These are phyloP conservation scores for Arachis hypogaea DNA, from an alignment of 306 rosid genomes.

Conservation along the genomic window DNA sequence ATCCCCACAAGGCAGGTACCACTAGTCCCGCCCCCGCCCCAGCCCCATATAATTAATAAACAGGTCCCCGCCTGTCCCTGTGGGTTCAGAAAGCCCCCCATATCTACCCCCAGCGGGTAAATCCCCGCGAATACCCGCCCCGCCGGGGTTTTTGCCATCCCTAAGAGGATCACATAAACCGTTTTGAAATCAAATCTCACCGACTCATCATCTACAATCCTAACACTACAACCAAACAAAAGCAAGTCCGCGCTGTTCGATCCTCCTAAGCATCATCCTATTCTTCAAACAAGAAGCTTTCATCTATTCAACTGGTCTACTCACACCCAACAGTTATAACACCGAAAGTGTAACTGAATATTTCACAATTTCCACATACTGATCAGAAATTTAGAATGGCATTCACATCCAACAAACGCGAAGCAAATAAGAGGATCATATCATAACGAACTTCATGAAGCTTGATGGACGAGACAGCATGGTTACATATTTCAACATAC, in stretches of 20 bases:
- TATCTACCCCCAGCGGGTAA: too few species aligned
- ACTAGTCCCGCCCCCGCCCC: too few species aligned
- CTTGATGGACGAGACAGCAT: constrained; percentile 11
- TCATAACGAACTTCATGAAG: constrained; percentile 8
- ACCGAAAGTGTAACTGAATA: background rate
- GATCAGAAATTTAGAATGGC: background rate
- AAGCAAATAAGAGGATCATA: constrained; percentile 13
- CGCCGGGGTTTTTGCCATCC: too few species aligned
- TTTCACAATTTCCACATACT: background rate
- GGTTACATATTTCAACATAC: constrained; percentile 13
- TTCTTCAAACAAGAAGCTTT: background rate
- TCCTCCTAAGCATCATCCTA: background rate
- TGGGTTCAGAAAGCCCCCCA: too few species aligned
- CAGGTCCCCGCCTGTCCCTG: too few species aligned
- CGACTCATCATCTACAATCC: background rate
- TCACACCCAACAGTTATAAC: constrained; percentile 2
- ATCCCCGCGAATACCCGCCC: too few species aligned
- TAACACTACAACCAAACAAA: background rate
- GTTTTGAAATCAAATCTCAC: background rate
- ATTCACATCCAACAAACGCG: background rate
- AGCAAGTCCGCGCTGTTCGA: background rate
- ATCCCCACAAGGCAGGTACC: too few species aligned
- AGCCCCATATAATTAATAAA: too few species aligned
- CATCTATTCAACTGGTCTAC: background rate
- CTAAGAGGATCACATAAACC: background rate